Base-by-base conservation (phyloP, 2,329 filamentous ascomycete genomes). In the Mollisia scopiformis region DNA sequence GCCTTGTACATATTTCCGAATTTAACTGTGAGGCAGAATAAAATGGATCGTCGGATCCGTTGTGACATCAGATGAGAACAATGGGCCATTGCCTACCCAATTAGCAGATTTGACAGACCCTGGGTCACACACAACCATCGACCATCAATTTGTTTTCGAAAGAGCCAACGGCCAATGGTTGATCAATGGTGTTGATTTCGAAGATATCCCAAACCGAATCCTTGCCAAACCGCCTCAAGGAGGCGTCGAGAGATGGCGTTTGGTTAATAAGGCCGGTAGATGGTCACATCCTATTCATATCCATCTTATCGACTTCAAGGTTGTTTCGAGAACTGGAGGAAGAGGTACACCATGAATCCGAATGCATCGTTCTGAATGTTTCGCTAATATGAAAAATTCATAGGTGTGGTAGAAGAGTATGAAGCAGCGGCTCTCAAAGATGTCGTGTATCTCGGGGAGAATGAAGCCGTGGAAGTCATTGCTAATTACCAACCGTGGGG, bases 261-360 rank as follows among this genome's bases (percentile, higher is more conserved):
- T 67, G 37, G 52, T 58, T 46, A 67, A 67, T 25, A 67, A 62
- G 19, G 49, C 52, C 57, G 63, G 63, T 27, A 63, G 57, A 47
- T 67, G 65, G 65, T 65, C 61, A 56, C 65, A 66, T 37, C 65
- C 63, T 37, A 66, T 82, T 31, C 84, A 87, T 70, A 79, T 87
- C 51, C 85, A 87, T 67, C 76, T 87, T 1, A 79, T 88, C 51
- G 84, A 86, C 66, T 83, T 87, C 71, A 79, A 81, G 58, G 75
- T 87, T 35, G 66, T 85, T 23, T 76, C 74, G 7, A 80, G 84
- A 19, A 77, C 69, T 0, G 80, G 80, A 3, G 78, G 78, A 10
- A 23, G 57, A 11, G 49, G 35, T 39, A 39, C 5, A 6, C n/a
- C 35, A 11, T 39, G 35, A 16, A 39, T 33, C 30, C 30, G 30